phyloP scores from a whole-genome alignment of 768 basidiomycete species.

The Rhodotorula sphaerocarpa region DNA sequence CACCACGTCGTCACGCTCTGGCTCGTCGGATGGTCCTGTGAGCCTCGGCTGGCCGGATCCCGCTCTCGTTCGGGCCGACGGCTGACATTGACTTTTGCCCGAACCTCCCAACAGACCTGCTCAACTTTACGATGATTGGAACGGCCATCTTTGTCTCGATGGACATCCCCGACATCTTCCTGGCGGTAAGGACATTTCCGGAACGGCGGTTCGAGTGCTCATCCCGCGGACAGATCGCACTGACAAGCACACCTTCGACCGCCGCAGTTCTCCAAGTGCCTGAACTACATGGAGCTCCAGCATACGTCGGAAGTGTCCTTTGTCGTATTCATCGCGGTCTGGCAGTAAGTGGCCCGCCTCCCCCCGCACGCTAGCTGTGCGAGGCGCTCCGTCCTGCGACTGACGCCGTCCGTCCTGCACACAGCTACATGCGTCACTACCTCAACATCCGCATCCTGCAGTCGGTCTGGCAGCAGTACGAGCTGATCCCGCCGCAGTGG shows the following conservation, averaged over 20 bases:
- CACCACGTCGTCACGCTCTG: constrained; percentile 94
- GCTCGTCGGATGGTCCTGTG: constrained; percentile 67
- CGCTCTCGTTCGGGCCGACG: too few relatives aligned
- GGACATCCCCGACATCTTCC: constrained; percentile 85
- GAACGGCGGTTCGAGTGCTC: too few relatives aligned
- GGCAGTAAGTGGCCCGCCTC: constrained; percentile 28
- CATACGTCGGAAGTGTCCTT: constrained; percentile 52
- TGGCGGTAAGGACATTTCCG: constrained; percentile 73
- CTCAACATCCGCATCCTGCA: constrained; percentile 76
- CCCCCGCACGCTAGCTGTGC: not conserved
- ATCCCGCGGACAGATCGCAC: too few relatives aligned
- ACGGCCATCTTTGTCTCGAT: constrained; percentile 90
- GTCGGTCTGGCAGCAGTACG: constrained; percentile 74
- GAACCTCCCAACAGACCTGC: constrained; percentile 44
- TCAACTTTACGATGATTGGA: constrained; percentile 78
- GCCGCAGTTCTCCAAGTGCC: constrained; percentile 68
- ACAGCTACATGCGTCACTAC: constrained; percentile 87
- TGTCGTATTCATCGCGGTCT: constrained; percentile 37
- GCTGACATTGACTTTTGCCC: too few relatives aligned
- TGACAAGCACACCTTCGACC: too few relatives aligned
- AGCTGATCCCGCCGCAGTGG: constrained; percentile 59
- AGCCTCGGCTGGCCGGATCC: too few relatives aligned
- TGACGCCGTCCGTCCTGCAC: too few relatives aligned
- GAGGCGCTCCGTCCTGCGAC: too few relatives aligned
- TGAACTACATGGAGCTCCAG: constrained; percentile 75